Base-by-base conservation (phyloP, 2,329 filamentous ascomycete genomes). In the Pyricularia sp. region DNA sequence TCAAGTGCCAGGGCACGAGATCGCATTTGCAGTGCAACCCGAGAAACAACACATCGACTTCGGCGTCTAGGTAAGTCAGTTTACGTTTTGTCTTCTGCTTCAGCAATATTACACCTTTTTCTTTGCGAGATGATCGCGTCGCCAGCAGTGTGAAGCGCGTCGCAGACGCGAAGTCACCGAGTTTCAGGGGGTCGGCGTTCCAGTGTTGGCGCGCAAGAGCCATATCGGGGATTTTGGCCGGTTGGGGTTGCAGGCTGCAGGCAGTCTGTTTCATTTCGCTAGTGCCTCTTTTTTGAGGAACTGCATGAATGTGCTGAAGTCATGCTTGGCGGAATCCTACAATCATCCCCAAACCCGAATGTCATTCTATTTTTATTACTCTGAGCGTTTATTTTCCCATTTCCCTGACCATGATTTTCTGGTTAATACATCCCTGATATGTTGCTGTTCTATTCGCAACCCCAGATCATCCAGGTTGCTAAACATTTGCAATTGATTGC, bases 261-360 rank as follows among this genome's bases (percentile, higher is more conserved):
- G 70, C 72, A 73, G 76, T 74, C 75, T 76, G 75, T 75, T 75
- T 76, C 76, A 79, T 78, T 80, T 73, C 76, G 73, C 76, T 77
- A 78, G 72, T 72, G 72, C 77, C 75, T 74, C 74, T 50, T 2
- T 50, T 50, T 77, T 78, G 74, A 74, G 76, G 71, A 71, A 76
- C 75, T 75, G 76, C 77, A 77, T 78, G 73, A 77, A 76, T 75
- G 73, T 75, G 74, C 73, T 67, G 73, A n/a, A 50, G 20, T 50
- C 42, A 50, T 50, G 42, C 42, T 50, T 50, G 42, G 42, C 42
- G 2, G 42, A 50, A 50, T 50, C 42, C 42, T 50, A 50, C 42
- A n/a, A 20, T n/a, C 20, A 50, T 50, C 72, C 72, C 70, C 70
- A 71, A 68, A 70, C 70, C 70, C 72, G 70, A 72, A 71, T 70